Evolutionary conservation across 2,329 filamentous ascomycete genomes (phyloP).

Genomic region (Colletotrichum neosansevieriae): DNA sequence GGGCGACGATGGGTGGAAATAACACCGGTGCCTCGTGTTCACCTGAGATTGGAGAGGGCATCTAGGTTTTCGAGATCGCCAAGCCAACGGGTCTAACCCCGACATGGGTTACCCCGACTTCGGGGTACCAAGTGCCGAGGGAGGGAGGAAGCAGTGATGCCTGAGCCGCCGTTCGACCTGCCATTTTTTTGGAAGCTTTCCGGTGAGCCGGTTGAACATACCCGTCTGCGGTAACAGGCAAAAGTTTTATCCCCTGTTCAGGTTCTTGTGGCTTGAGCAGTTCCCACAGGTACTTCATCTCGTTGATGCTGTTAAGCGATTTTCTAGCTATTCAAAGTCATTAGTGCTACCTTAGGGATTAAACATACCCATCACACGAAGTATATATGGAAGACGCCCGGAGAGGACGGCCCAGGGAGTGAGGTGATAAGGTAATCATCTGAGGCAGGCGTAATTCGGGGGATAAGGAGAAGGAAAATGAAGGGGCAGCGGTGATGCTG

Average conservation of each 20-base stretch:
- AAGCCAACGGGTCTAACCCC: constrained; percentile 16
- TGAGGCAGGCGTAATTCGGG: no score
- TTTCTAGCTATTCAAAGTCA: no score
- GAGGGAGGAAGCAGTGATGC: constrained; percentile 3
- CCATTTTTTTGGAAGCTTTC: neutral
- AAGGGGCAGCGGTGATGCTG: neutral
- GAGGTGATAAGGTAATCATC: no score
- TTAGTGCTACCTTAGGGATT: no score
- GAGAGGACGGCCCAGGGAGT: no score
- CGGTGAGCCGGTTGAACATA: neutral
- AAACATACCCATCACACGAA: no score
- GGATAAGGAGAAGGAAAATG: no score
- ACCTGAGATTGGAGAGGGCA: constrained; percentile 16
- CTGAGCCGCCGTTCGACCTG: constrained; percentile 6
- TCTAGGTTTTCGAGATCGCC: constrained; percentile 18
- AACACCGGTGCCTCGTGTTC: neutral
- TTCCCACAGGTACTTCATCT: no score
- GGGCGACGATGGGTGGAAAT: constrained; percentile 33
- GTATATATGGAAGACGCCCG: neutral
- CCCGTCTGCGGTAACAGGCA: no score
- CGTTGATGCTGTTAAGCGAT: no score
- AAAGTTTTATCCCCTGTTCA: no score
- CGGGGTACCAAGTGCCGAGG: constrained; percentile 22
- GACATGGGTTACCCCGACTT: constrained; percentile 19
- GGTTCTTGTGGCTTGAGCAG: no score